Base-by-base conservation (phyloP, 495 filamentous ascomycete species). In the Neurospora sp. region DNA sequence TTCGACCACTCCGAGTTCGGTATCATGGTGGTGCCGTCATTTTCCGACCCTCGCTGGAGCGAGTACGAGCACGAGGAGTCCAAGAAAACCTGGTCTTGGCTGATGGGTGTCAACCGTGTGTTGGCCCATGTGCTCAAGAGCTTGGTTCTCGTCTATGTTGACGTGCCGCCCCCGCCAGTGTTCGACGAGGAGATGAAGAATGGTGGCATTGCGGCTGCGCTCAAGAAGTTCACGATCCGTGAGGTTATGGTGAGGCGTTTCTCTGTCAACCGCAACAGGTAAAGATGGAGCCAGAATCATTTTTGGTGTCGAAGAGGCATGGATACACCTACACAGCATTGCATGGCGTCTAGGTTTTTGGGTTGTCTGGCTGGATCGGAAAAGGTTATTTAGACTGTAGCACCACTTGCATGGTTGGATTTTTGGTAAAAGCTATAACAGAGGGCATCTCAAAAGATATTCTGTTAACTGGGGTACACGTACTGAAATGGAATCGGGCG, bases 1-100 rank as follows among this genome's bases (percentile, higher is more conserved):
- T 98, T 98, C 81, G 87, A 92, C 8, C 96, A 99, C 80, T 95
- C 95, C 41, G 93, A 98, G 79, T 98, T 97, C 77, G 95, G 92
- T 0, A 83, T 97, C 71, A 84, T 95, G 23, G 88, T 98, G 42
- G 74, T 98, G 27, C 96, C 96, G 4, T 88, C 93, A 1, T 98
- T 94, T 79, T 90, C 87, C 2, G 85, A 96, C 74, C 78, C 88
- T 0, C 91, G 92, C 77, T 98, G 95, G 94, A 85, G 81, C 87
- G 60, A 84, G 80, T 46, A 83, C 75, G 80, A 81, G 38, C 77
- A 84, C 75, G 40, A 85, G 82, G 74, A 80, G 72, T 84, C 85
- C 37, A 82, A 85, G 71, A 82, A 78, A 72, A 89, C 88, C 70
- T 98, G 96, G 96, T 92, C 93, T 85, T 97, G 94, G 95, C 82